Conservation (phyloP, 306 rosid species). For the Castanospermum australe region DNA sequence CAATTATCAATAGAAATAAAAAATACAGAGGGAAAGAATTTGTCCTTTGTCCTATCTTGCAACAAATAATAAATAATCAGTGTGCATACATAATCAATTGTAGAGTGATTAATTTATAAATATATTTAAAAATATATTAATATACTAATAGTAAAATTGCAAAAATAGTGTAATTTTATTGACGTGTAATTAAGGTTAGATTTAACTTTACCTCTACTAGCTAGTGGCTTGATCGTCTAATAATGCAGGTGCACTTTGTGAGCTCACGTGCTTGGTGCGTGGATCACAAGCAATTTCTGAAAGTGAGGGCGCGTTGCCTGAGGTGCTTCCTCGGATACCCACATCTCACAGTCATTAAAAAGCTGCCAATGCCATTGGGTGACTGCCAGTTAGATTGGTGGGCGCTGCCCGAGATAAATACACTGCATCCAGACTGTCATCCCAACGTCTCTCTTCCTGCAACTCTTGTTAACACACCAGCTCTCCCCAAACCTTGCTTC, state of each 20-base stretch:
- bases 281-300: neutral
- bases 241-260: slow-evolving; percentile 33
- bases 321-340: slow-evolving; percentile 45
- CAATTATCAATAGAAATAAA: too few species aligned
- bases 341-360: neutral
- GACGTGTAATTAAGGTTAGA: too few species aligned
- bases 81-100: too few species aligned
- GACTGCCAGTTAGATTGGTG: slow-evolving; percentile 40
- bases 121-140: too few species aligned
- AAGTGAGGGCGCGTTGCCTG: slow-evolving; percentile 13
- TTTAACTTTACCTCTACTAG: too few species aligned
- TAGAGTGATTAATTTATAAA: too few species aligned
- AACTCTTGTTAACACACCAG: neutral
- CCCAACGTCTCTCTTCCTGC: slow-evolving; percentile 24
- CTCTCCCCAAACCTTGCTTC: neutral
- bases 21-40: too few species aligned
- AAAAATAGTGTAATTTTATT: neutral
- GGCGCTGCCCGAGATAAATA: slow-evolving; percentile 39
- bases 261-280: slow-evolving; percentile 30
- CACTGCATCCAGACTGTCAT: slow-evolving; percentile 50
- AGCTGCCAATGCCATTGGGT: slow-evolving; percentile 24
- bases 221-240: too few species aligned
- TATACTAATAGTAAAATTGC: too few species aligned
- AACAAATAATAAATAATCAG: too few species aligned
- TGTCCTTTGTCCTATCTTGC: too few species aligned